Base-by-base conservation (phyloP, 352 stramenopile genomes). In the Phytophthora rubi region DNA sequence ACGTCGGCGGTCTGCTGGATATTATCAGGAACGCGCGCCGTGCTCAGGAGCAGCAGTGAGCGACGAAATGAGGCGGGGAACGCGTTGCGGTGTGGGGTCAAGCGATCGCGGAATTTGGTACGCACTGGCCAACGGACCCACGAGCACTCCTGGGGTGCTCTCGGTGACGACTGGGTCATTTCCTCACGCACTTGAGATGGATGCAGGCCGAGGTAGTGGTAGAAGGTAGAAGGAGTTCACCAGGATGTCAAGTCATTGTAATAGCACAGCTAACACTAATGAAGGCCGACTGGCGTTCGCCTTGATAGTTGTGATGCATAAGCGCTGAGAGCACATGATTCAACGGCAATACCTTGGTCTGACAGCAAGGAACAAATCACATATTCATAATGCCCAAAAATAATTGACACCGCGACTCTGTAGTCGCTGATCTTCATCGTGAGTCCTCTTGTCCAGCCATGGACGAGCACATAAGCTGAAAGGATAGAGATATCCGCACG, bases 1-100 rank as follows among this genome's bases (percentile, higher is more conserved):
- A 98, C 75, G 91, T 98, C 18, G 85, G 84, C 72, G 75, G 82
- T 32, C 83, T 98, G 71, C 83, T 98, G 65, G 81, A 97, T 71
- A 77, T 91, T 73, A 85, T 93, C 65, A 84, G 81, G 49, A 90
- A 77, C 67, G 86, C 86, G 60, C 83, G 83, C 63, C 80, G 86
- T 73, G 82, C 82, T 60, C 82, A 92, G 72, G 75, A 85, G 73
- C 67, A 86, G 55, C 83, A 89, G 79, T 90, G 74, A 76, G 66
- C 53, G 53, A 44, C 55, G 57, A 33, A 26, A 33, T 42, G 30
- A 49, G 59, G 54, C 47, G 68, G 65, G 30, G 32, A 64, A 37
- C 15, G 66, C 54, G 53, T 48, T 62, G 68, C 55, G 53, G 42
- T 68, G 58, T 53, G 44, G 51, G 53, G 21, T 28, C 15, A 21